Evolutionary conservation across 306 rosid genomes (phyloP).

Genomic region (Casuarina cunninghamiana): DNA sequence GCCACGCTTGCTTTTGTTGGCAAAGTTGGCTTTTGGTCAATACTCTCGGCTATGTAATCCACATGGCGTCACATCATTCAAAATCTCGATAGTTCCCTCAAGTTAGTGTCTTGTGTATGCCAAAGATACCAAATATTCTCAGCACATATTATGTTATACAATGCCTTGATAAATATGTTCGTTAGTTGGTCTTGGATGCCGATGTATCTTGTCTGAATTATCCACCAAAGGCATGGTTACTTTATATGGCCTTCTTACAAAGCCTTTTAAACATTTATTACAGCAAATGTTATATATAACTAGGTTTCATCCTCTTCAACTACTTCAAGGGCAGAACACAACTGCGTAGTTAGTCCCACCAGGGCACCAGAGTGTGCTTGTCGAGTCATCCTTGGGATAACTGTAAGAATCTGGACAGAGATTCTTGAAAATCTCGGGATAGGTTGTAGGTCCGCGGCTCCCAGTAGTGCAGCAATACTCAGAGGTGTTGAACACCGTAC

Average conservation of each 20-base stretch:
- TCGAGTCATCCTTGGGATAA: conserved; percentile 55
- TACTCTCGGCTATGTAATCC: too few species aligned
- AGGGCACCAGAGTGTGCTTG: conserved; percentile 45
- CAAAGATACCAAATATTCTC: too few species aligned
- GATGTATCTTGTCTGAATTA: too few species aligned
- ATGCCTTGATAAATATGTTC: too few species aligned
- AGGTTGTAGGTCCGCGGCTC: conserved; percentile 38
- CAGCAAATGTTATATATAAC: background rate
- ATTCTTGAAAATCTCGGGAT: conserved; percentile 47
- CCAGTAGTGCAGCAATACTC: conserved; percentile 44
- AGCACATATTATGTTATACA: too few species aligned
- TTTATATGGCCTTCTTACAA: background rate
- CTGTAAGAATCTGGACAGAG: conserved; percentile 50
- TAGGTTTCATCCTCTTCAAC: background rate
- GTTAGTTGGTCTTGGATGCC: too few species aligned
- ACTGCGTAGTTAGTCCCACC: conserved; percentile 44
- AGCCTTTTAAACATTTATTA: background rate
- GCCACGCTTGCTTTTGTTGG: too few species aligned
- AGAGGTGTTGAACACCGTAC: conserved; percentile 37
- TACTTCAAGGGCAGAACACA: conserved; percentile 39
- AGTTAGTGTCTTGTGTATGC: too few species aligned
- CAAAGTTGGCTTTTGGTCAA: too few species aligned
- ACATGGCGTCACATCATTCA: too few species aligned
- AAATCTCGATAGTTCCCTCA: too few species aligned
- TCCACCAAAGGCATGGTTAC: too few species aligned